Evolutionary conservation across 495 filamentous ascomycete genomes (phyloP).

Genomic region (Xylaria venustula): DNA sequence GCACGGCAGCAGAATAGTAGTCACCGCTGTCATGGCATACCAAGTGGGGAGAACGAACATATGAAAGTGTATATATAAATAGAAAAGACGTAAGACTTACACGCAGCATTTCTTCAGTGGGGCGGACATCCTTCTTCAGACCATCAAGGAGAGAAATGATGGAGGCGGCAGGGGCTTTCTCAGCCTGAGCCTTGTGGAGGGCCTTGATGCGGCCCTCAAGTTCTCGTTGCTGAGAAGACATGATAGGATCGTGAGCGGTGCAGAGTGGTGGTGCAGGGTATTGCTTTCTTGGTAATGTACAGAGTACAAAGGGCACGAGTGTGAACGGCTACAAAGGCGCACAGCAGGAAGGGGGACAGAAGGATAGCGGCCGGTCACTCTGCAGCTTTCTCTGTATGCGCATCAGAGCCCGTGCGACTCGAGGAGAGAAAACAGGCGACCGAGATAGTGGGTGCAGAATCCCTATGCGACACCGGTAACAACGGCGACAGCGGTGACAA

Average conservation of each 20-base stretch:
- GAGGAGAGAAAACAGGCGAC: not conserved
- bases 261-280: not conserved
- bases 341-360: not conserved
- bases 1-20: not conserved
- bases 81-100: slow-evolving; percentile 40
- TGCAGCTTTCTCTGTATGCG: not conserved
- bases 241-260: not conserved
- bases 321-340: not conserved
- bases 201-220: slow-evolving; percentile 69
- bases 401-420: not conserved
- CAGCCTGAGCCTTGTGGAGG: slow-evolving; percentile 71
- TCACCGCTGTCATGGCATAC: not conserved
- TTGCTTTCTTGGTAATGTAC: too few species aligned
- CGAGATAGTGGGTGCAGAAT: not conserved
- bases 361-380: not conserved
- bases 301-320: not conserved
- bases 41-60: not conserved
- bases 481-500: not conserved
- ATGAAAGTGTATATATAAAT: not conserved
- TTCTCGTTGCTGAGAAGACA: slow-evolving; percentile 62
- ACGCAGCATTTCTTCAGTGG: slow-evolving; percentile 84
- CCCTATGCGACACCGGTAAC: not conserved
- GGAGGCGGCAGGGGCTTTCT: slow-evolving; percentile 61
- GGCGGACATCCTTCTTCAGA: slow-evolving; percentile 70
- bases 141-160: slow-evolving; percentile 70